Evolutionary conservation across 2,329 filamentous ascomycete genomes (phyloP).

Genomic region (Aspergillus candidus): DNA sequence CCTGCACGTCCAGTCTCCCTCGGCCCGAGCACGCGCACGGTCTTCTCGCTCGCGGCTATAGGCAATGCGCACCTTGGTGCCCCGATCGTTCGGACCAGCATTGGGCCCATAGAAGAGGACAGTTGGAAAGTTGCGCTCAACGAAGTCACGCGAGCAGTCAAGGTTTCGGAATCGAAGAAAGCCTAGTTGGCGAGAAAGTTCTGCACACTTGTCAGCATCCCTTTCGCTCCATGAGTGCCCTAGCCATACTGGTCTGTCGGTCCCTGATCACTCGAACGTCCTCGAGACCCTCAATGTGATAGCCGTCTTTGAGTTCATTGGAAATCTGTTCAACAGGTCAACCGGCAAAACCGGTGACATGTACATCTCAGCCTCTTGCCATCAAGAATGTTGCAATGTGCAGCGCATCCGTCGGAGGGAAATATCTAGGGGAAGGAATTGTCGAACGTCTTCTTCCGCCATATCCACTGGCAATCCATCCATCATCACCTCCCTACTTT

Average conservation of each 20-base stretch:
- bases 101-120: slow-evolving; percentile 46
- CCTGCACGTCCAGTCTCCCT: slow-evolving; percentile 54
- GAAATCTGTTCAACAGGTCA: slow-evolving; percentile 47
- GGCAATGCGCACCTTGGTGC: slow-evolving; percentile 45
- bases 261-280: slow-evolving; percentile 55
- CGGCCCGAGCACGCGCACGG: slow-evolving; percentile 40
- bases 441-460: slow-evolving; percentile 47
- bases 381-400: slow-evolving; percentile 18
- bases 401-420: slow-evolving; percentile 13
- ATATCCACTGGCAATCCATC: slow-evolving; percentile 46
- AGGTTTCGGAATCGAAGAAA: slow-evolving; percentile 51
- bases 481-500: slow-evolving; percentile 47
- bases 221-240: not conserved
- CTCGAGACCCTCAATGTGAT: slow-evolving; percentile 49
- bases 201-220: slow-evolving; percentile 28
- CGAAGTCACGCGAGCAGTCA: slow-evolving; percentile 46
- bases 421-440: slow-evolving; percentile 24
- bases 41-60: slow-evolving; percentile 51
- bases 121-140: slow-evolving; percentile 47
- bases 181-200: slow-evolving; percentile 50
- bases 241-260: slow-evolving; percentile 48
- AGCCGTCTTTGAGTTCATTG: slow-evolving; percentile 48
- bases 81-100: slow-evolving; percentile 34
- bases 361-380: slow-evolving; percentile 37
- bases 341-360: slow-evolving; percentile 30